These are phyloP conservation scores for Tetradesmus obliquus DNA, from an alignment of 139 green algal genomes.

Conservation along the genomic window DNA sequence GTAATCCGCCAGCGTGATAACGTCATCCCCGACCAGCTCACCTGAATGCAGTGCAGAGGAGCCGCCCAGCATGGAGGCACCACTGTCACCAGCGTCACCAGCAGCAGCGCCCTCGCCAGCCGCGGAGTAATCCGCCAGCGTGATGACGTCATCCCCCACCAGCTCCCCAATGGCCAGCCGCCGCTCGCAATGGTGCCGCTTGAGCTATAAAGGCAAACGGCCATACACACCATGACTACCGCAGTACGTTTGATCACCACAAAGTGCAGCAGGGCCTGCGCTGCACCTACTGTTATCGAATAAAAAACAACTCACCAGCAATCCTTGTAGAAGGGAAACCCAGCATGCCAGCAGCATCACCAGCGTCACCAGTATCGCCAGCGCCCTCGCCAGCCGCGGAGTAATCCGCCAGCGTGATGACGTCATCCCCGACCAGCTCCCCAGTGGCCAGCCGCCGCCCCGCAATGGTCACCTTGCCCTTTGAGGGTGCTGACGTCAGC, in stretches of 20 bases:
- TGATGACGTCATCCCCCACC: too few species aligned
- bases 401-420: not conserved
- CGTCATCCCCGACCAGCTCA: not conserved
- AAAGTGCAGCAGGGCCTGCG: too few species aligned
- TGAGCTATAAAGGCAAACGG: too few species aligned
- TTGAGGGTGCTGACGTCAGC: not conserved
- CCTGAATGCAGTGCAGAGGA: not conserved
- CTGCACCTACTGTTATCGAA: not conserved
- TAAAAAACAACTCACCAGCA: not conserved
- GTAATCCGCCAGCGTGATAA: too few species aligned
- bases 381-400: not conserved
- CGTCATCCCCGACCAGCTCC: not conserved
- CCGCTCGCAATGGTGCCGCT: not conserved
- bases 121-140: too few species aligned
- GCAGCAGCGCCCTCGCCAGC: not conserved
- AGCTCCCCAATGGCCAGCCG: not conserved
- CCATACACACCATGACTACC: too few species aligned
- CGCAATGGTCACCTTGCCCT: constrained; percentile 9
- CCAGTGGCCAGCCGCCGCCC: constrained; percentile 6
- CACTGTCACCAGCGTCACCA: not conserved
- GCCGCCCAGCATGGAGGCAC: too few species aligned
- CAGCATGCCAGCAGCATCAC: not conserved
- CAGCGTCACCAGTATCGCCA: not conserved
- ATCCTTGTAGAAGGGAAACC: not conserved
- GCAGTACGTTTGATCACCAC: too few species aligned